Evolutionary conservation across 257 asterid genomes (phyloP), one percentile per base, ranked within the genome.

Genomic region (Linaria vulgaris): DNA sequence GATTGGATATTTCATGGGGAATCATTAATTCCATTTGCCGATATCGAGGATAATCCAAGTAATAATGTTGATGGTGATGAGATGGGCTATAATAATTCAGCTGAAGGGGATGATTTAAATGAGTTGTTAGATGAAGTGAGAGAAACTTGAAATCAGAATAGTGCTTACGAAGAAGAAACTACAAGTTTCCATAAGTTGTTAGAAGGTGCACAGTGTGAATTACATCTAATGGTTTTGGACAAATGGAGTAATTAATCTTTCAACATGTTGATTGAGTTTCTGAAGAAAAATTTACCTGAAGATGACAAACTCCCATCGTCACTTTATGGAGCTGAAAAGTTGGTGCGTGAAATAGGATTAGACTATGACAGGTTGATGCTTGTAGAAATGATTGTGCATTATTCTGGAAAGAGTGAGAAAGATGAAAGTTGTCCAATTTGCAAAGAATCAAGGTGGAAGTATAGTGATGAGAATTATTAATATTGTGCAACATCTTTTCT

Each of bases 1-100:
- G n/a, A n/a, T 3, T 48, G 54, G 54, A 48, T 48, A 48, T 48
- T 48, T 48, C 54, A 48, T 48, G 54, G 54, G 3, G 54, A 48
- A 48, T 12, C 54, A 48, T n/a, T n/a, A 48, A 5, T 9, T 48
- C 15, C 9, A 16, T 16, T 0, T 48, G 1, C 15, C 22, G 54
- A 48, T 3, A 20, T 12, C 5, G 54, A n/a, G 21, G 22, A 12
- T 48, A 7, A 48, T 48, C 8, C 17, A 14, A 16, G 54, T 48
- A 48, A 20, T 48, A 48, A 5, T 2, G 20, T 14, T 48, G 54
- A 20, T 48, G 17, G 17, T 16, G 9, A 48, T 48, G 54, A 8
- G 54, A 48, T 48, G 21, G 24, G n/a, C n/a, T n/a, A n/a, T n/a
- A n/a, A n/a, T n/a, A n/a, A 48, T 1, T n/a, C 54, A 2, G 10